Evolutionary conservation across 768 basidiomycete species (phyloP), one percentile per base, ranked within the genome.

Genomic region (Boletus edulis): DNA sequence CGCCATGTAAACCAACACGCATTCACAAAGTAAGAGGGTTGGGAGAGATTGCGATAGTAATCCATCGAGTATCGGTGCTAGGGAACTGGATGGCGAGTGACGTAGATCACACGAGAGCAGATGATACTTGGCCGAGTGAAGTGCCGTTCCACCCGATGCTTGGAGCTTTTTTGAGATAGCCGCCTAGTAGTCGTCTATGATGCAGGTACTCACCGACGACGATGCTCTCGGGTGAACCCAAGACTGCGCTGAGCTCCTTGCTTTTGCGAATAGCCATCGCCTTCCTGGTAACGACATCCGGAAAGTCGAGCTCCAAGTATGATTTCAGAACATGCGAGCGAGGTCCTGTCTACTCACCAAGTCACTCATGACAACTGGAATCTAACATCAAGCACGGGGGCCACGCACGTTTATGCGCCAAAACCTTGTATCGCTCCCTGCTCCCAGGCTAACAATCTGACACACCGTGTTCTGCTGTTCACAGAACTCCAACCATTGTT

Each of bases 341-440:
- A 24, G 78, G 71, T 15, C 86, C 81, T 24, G 83, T 79, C 89
- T 39, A 18, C 12, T 35, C 34, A 18, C 11, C 12, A 9, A n/a
- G 38, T 18, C 38, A n/a, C 17, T 39, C 17, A 39, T 39, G 15
- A 34, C 11, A 14, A n/a, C 14, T 7, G 3, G 38, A 39, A 41
- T 18, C 31, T 38, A 13, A 37, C 20, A 51, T 22, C 34, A 38
- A 49, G 46, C 44, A 24, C n/a, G 20, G 51, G 43, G 40, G 12
- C 13, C 41, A 54, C 89, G 74, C 74, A 92, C 93, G 75, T 78
- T 81, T 62, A 96, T 75, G 52, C 94, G 79, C 94, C 96, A 99
- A 68, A 91, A 98, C 50, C 97, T 77, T 3, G 94, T 94, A 73
- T 99, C 97, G 63, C 92, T 98, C 22, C 97, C 97, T 2, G 95